Evolutionary conservation across 1,284 basidiomycete genomes (phyloP), one percentile per base, ranked within the genome.

Genomic region (Ustanciosporium gigantosporum): DNA sequence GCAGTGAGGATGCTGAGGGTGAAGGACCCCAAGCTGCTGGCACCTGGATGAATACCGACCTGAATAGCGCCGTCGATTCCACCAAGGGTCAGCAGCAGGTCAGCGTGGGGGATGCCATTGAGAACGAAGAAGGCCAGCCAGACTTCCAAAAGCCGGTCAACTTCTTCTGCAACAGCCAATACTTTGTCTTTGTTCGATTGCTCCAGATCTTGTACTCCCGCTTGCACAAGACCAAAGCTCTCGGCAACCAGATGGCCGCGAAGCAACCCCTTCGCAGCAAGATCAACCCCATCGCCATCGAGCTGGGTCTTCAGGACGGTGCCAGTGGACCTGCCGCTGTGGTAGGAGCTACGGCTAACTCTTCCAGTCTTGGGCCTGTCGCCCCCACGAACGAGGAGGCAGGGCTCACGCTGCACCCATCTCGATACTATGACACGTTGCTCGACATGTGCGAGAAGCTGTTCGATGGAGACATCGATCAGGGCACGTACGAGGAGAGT

Each of bases 401-500:
- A 21, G 73, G 68, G 31, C 59, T 70, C 35, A 65, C 46, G 25
- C 60, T 71, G 9, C 66, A 52, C 56, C 83, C 84, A 1, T 80
- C 83, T 19, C 77, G 80, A 36, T 82, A 91, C 77, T 97, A 97
- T 80, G 83, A 86, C 79, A 91, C 93, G 72, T 83, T 95, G 36
- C 82, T 97, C 35, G 90, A 88, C 56, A 87, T 91, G n/a, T 90
- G 89, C 76, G 92, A 95, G 80, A 90, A 90, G 81, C 79, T 95
- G 39, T 97, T 97, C 73, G 90, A 92, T 71, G 88, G 85, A 55
- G 92, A 97, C 74, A 83, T 97, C 58, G 94, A 97, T 79, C 88
- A 88, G 73, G 81, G 83, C 23, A 86, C 87, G 16, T 97, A 91
- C 74, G 95, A 98, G 78, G 94, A 98, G 77, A 89, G 91, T 69